Conservation (phyloP, 2,329 filamentous ascomycete genomes). For the Dothistroma pini region DNA sequence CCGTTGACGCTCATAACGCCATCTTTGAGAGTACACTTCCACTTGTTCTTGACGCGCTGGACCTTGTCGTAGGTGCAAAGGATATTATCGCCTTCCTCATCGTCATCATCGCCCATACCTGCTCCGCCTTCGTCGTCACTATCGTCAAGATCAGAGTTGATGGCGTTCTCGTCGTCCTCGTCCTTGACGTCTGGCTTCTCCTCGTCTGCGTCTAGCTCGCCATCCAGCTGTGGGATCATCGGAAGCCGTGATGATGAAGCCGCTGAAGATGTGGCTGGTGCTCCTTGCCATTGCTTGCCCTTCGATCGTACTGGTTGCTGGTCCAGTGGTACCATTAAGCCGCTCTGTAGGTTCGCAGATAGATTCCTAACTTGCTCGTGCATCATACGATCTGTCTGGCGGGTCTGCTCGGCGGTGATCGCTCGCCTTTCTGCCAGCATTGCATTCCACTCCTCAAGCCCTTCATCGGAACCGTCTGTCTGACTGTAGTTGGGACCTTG, state of each 20-base stretch:
- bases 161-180: conserved; percentile 77
- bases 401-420: conserved; percentile 48
- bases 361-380: conserved; percentile 64
- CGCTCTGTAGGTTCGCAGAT: conserved; percentile 68
- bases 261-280: conserved; percentile 4
- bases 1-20: conserved; percentile 90
- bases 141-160: conserved; percentile 97
- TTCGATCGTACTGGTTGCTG: conserved; percentile 44
- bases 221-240: conserved; percentile 50
- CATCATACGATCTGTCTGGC: conserved; percentile 65
- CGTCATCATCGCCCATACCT: conserved; percentile 57
- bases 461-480: conserved; percentile 68
- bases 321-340: conserved; percentile 69
- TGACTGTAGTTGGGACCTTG: conserved; percentile 56
- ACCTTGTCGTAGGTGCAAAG: conserved; percentile 99
- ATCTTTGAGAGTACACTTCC: conserved; percentile 98
- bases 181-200: conserved; percentile 45
- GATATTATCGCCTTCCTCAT: conserved; percentile 85
- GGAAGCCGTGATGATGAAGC: conserved; percentile 10
- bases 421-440: conserved; percentile 58
- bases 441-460: conserved; percentile 54
- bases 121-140: conserved; percentile 68
- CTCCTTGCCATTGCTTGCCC: conserved; percentile 26
- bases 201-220: conserved; percentile 53
- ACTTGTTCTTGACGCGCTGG: conserved; percentile 92